phyloP scores from a whole-genome alignment of 1,139 yeast species.

The Nematodospora anomalae region DNA sequence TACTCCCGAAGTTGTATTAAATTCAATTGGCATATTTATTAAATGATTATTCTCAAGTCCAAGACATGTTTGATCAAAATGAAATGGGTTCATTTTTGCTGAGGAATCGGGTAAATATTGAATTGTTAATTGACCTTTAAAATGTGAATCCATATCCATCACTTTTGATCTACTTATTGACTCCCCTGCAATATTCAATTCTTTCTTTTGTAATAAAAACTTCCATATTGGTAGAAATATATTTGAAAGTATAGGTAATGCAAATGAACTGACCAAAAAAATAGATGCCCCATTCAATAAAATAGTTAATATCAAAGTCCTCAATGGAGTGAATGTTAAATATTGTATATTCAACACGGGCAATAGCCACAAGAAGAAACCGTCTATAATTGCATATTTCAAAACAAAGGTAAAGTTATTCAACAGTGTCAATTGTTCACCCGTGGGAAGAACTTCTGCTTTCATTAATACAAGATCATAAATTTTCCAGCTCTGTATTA shows the following conservation, averaged over 20 bases:
- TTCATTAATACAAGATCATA: conserved; percentile 61
- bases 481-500: conserved; percentile 79
- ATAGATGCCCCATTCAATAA: conserved; percentile 39
- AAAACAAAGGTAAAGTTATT: conserved; percentile 59
- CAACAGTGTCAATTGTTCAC: conserved; percentile 25
- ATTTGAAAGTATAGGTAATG: conserved; percentile 36
- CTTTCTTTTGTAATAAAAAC: conserved; percentile 48
- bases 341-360: conserved; percentile 78
- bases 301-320: conserved; percentile 46
- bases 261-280: conserved; percentile 40
- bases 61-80: conserved; percentile 59
- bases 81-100: conserved; percentile 78
- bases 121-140: conserved; percentile 82
- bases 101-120: conserved; percentile 91
- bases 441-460: conserved; percentile 24
- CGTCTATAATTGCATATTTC: conserved; percentile 74
- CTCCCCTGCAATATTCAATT: conserved; percentile 69
- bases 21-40: conserved; percentile 65
- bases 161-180: conserved; percentile 41
- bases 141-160: conserved; percentile 67
- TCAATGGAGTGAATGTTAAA: conserved; percentile 57
- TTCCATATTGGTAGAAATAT: conserved; percentile 48
- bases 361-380: conserved; percentile 62
- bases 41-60: conserved; percentile 26
- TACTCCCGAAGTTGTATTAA: conserved; percentile 78